Conservation (phyloP, 164 flowering plant genomes). For the Liriodendron chinense region DNA sequence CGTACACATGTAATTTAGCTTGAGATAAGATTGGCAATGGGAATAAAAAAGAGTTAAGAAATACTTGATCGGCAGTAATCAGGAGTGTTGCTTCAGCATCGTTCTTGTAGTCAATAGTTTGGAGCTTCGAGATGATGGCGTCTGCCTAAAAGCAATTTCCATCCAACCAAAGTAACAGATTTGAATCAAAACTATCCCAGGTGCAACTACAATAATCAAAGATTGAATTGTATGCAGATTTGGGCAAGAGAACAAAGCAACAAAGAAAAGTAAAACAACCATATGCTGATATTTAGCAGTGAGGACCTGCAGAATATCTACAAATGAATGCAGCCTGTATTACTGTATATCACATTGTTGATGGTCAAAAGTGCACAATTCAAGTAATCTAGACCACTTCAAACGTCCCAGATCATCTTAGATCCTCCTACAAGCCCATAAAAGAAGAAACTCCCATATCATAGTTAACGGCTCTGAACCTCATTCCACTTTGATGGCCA, state of each 20-base stretch:
- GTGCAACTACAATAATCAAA: not conserved
- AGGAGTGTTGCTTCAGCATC: slow-evolving; percentile 53
- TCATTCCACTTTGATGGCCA: no score
- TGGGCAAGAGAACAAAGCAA: not conserved
- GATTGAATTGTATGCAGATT: not conserved
- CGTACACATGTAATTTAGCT: not conserved
- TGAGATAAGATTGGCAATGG: not conserved
- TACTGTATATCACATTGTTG: not conserved
- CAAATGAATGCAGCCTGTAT: not conserved
- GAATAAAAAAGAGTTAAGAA: slow-evolving; percentile 16
- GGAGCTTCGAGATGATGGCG: slow-evolving; percentile 67
- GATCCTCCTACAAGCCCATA: no score
- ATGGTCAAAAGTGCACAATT: not conserved
- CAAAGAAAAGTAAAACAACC: no score
- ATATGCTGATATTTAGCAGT: not conserved
- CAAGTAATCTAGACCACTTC: no score
- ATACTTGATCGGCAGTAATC: slow-evolving; percentile 85
- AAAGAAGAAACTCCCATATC: no score
- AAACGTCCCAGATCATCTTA: no score
- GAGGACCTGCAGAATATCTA: not conserved
- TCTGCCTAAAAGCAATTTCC: slow-evolving; percentile 59
- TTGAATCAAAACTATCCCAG: not conserved
- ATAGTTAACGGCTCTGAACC: no score
- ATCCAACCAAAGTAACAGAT: slow-evolving; percentile 5
- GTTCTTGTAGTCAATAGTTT: slow-evolving; percentile 34